Evolutionary conservation across 495 filamentous ascomycete species (phyloP).

Genomic region (Xylaria telfairii): DNA sequence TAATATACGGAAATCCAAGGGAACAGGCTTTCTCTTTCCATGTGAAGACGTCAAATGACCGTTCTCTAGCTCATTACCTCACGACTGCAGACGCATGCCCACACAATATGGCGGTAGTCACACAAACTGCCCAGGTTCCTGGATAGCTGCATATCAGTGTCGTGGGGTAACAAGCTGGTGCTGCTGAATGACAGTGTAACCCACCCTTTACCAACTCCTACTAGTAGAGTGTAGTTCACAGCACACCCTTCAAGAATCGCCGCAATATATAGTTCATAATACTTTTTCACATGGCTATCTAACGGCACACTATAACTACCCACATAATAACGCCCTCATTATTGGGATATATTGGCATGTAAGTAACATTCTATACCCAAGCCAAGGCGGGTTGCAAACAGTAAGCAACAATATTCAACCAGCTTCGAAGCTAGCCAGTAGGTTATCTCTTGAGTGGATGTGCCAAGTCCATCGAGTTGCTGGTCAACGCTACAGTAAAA

Average conservation of each 20-base stretch:
- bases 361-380: neutral
- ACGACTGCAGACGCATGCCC: neutral
- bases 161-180: slow-evolving; percentile 16
- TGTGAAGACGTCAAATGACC: slow-evolving; percentile 20
- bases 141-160: slow-evolving; percentile 18
- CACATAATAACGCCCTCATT: slow-evolving; percentile 9
- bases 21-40: slow-evolving; percentile 13
- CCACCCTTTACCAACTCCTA: slow-evolving; percentile 5
- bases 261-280: neutral
- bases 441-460: slow-evolving; percentile 13
- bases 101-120: slow-evolving; percentile 6
- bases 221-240: neutral
- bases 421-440: slow-evolving; percentile 1
- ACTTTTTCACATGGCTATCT: neutral
- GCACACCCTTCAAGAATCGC: neutral
- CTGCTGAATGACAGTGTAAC: slow-evolving; percentile 17
- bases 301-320: neutral
- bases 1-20: slow-evolving; percentile 1
- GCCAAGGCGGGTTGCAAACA: slow-evolving; percentile 5
- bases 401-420: slow-evolving; percentile 22
- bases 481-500: slow-evolving; percentile 4
- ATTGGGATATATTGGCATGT: slow-evolving; percentile 5
- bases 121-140: slow-evolving; percentile 3
- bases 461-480: slow-evolving; percentile 16
- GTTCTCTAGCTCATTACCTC: neutral